Evolutionary conservation across 352 stramenopile species (phyloP).

Genomic region (Pythium dissimile): DNA sequence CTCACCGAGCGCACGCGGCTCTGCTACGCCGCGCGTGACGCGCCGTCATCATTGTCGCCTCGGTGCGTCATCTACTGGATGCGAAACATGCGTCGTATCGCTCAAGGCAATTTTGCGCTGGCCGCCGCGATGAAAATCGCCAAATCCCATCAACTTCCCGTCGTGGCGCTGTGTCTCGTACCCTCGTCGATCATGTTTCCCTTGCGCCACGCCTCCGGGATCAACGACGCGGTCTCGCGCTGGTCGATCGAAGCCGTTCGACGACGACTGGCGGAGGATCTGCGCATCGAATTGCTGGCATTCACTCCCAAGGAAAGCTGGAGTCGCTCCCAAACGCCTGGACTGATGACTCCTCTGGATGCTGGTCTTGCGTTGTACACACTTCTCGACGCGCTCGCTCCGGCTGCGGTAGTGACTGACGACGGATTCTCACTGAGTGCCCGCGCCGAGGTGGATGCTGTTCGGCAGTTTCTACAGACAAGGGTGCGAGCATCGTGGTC

Average conservation of each 20-base stretch:
- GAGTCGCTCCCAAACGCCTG: slow-evolving; percentile 25
- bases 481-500: slow-evolving; percentile 41
- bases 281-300: slow-evolving; percentile 39
- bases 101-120: slow-evolving; percentile 61
- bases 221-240: slow-evolving; percentile 51
- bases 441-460: slow-evolving; percentile 12
- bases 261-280: slow-evolving; percentile 31
- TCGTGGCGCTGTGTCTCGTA: slow-evolving; percentile 47
- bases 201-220: slow-evolving; percentile 46
- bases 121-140: slow-evolving; percentile 44
- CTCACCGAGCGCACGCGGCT: slow-evolving; percentile 42
- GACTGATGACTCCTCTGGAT: background rate
- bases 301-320: slow-evolving; percentile 28
- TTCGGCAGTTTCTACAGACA: slow-evolving; percentile 20
- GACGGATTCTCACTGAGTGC: slow-evolving; percentile 18
- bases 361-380: slow-evolving; percentile 8
- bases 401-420: slow-evolving; percentile 16
- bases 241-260: slow-evolving; percentile 52
- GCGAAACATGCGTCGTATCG: slow-evolving; percentile 52
- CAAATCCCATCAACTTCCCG: slow-evolving; percentile 33
- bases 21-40: slow-evolving; percentile 24
- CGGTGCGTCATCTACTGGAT: slow-evolving; percentile 67
- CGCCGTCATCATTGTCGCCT: slow-evolving; percentile 1
- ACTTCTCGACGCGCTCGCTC: slow-evolving; percentile 10
- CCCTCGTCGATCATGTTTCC: slow-evolving; percentile 48